Base-by-base conservation (phyloP, 2,329 filamentous ascomycete species). In the Alternaria conjuncta region DNA sequence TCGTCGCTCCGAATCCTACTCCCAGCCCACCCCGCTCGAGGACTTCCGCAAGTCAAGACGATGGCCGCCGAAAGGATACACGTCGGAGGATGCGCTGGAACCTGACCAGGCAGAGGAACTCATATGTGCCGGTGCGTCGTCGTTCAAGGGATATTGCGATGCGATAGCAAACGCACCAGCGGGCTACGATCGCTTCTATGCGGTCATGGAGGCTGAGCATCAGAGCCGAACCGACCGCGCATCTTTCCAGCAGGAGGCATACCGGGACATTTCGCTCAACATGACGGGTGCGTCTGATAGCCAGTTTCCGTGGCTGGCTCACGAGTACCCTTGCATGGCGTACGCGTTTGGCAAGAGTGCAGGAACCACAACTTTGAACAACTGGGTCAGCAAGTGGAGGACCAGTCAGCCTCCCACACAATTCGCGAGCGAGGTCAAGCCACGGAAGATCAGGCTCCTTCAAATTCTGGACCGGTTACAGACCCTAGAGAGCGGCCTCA, bases 321-420 rank as follows among this genome's bases (percentile, higher is more conserved):
- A 93, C 25, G 91, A 94, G 74, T 90, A 93, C 72, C 91, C 91
- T 5, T 92, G 89, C 75, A 88, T 89, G 78, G 85, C 88, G 1
- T 92, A 91, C 75, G 87, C 85, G 67, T 90, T 88, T 76, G 91
- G 91, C 12, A 82, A 83, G 54, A 84, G 87, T 21, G 88, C 90
- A 0, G 91, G 91, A 6, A 93, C 91, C 1, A 86, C 91, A 55
- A 92, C 90, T 0, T 81, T 94, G 55, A 92, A 91, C 70, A 87
- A 89, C 66, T 93, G 90, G 86, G 86, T 87, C 12, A 84, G 86
- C 59, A 83, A 86, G 66, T 87, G 85, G 18, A 89, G 89, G 60
- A 83, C 80, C 30, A 76, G 86, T 6, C 86, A 87, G 20, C 86
- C 88, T 3, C 76, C 82, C 2, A 86, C 89, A 49, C 84, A 86